A percentile compares a stretch with the other conserved stretches of the same genome.
phyloP scores from a whole-genome alignment of 148 eudicot species.

The Chenopodium suecicum region DNA sequence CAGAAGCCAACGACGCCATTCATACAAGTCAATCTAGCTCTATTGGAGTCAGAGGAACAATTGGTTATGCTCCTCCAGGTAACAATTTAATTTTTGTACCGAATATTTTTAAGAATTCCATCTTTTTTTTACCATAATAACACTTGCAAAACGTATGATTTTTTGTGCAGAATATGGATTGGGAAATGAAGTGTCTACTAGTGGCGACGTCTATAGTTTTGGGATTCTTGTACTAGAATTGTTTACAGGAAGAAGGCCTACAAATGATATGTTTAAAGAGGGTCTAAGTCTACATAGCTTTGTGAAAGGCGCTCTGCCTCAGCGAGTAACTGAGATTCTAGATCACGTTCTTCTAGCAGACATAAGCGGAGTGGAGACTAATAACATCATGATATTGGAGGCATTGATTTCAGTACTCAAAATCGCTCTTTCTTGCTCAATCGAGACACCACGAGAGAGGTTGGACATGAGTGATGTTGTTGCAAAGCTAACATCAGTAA shows the following conservation, averaged over 20 bases:
- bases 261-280: slow-evolving; percentile 15
- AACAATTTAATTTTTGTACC: no score
- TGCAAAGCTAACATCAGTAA: slow-evolving; percentile 11
- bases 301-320: slow-evolving; percentile 12
- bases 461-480: slow-evolving; percentile 14
- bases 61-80: slow-evolving; percentile 33
- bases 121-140: no score
- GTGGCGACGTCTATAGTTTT: slow-evolving; percentile 34
- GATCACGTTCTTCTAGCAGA: slow-evolving; percentile 10
- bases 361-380: background rate
- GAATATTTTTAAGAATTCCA: no score
- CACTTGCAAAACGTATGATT: no score
- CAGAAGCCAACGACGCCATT: background rate
- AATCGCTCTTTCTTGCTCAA: slow-evolving; percentile 16
- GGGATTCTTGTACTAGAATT: slow-evolving; percentile 30
- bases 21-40: background rate
- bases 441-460: slow-evolving; percentile 15
- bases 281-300: slow-evolving; percentile 16
- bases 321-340: slow-evolving; percentile 3
- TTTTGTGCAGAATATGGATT: slow-evolving; percentile 25
- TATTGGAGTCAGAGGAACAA: slow-evolving; percentile 20
- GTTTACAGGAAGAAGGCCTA: slow-evolving; percentile 30
- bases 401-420: slow-evolving; percentile 6
- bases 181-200: slow-evolving; percentile 27
- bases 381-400: background rate